Conservation (phyloP, 331 rosid genomes). For the Arachis monticola region DNA sequence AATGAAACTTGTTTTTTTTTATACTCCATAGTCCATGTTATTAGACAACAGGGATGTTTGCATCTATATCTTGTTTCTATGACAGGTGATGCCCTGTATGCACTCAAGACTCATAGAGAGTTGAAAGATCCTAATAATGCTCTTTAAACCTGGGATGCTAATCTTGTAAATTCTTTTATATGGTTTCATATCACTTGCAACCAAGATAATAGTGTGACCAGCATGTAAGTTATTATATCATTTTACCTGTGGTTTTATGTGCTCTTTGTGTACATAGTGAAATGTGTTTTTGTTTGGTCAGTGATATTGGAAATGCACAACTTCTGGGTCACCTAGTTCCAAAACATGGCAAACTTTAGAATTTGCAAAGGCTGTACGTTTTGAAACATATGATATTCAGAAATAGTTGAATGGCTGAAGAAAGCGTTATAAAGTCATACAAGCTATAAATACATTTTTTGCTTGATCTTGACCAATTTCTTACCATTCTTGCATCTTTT, state of each 20-base stretch:
- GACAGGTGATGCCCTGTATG: constrained; percentile 68
- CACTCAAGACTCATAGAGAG: constrained; percentile 41
- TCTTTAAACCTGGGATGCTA: constrained; percentile 77
- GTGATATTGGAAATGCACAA: constrained; percentile 94
- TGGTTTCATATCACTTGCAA: constrained; percentile 74
- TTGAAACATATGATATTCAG: neutral
- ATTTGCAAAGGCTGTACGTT: constrained; percentile 92
- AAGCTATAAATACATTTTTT: neutral
- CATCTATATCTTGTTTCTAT: constrained; percentile 4
- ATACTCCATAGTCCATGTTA: neutral
- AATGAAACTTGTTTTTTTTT: neutral
- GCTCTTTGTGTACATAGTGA: constrained; percentile 16
- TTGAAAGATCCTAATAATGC: constrained; percentile 68
- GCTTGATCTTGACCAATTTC: neutral
- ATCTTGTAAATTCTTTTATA: constrained; percentile 74
- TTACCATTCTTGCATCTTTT: constrained; percentile 4
- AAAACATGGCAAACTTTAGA: constrained; percentile 77
- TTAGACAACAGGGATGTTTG: neutral
- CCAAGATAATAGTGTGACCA: constrained; percentile 57
- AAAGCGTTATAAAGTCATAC: neutral
- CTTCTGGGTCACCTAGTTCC: constrained; percentile 76
- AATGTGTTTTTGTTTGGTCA: constrained; percentile 37
- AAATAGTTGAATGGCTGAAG: constrained; percentile 28
- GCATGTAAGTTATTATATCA: constrained; percentile 59
- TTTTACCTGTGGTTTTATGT: neutral